Percentiles rank a stretch among this genome's conserved stretches.
phyloP scores from a whole-genome alignment of 345 rosid species.

The Acer negundo region DNA sequence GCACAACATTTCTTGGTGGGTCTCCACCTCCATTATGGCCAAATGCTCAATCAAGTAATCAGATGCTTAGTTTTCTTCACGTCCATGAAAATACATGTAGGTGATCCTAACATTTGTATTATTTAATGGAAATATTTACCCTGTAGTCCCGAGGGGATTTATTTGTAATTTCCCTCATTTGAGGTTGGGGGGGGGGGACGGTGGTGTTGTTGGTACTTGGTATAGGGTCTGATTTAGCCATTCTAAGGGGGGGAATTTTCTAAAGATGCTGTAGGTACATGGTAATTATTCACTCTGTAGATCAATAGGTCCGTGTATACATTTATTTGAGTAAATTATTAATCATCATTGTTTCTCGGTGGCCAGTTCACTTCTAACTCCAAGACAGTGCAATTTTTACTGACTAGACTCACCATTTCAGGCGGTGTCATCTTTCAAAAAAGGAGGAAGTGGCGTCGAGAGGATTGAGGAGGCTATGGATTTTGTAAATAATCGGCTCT shows the following conservation, averaged over 20 bases:
- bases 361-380: neutral
- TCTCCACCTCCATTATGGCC: conserved; percentile 4
- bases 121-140: neutral
- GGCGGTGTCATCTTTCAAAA: conserved; percentile 55
- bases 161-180: neutral
- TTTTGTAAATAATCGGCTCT: conserved; percentile 60
- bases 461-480: conserved; percentile 65
- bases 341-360: neutral
- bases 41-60: neutral
- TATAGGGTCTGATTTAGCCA: conserved; percentile 4
- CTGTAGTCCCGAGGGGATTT: neutral
- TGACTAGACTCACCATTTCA: conserved; percentile 32
- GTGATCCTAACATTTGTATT: neutral
- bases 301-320: neutral
- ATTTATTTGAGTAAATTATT: neutral
- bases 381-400: neutral
- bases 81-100: neutral
- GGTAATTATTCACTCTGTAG: neutral
- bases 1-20: conserved; percentile 5
- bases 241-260: neutral
- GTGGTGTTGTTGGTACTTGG: neutral
- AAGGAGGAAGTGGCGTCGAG: conserved; percentile 38
- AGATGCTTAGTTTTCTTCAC: neutral
- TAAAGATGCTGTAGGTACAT: conserved; percentile 1
- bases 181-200: neutral